Evolutionary conservation across 345 rosid species (phyloP), one percentile per base, ranked within the genome.

Genomic region (Syzygium grande): DNA sequence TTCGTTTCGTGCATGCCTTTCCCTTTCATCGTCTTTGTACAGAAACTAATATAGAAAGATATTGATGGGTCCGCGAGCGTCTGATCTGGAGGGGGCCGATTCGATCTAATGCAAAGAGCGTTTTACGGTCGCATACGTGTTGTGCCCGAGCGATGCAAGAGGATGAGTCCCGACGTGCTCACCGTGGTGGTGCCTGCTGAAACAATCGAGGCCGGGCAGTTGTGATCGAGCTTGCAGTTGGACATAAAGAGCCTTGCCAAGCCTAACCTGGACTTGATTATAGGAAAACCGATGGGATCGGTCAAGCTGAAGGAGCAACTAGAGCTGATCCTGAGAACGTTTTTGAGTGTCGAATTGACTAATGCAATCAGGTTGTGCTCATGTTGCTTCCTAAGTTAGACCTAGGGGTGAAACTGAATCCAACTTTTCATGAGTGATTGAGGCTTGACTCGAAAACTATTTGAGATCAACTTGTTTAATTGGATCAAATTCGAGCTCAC

Each of bases 111-210:
- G 49, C 80, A 11, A 14, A 52, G 17, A 14, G 54, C 54, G 17
- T 52, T 52, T 52, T 52, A 5, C 17, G 17, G 15, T 52, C 17
- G 19, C 17, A 52, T 52, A 4, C 54, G 17, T 4, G 19, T 52
- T 5, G 17, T 15, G 54, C 54, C 52, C 52, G 52, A 51, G 52
- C 12, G 52, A 51, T 51, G 11, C 52, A 51, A 51, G 52, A 51
- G 12, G 65, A 59, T 27, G 30, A 10, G 30, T 27, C 65, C 4
- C 13, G 65, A 59, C 34, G 34, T 61, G 17, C 68, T 13, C 68
- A n/a, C 34, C 46, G 46, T 43, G n/a, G 29, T 0, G 7, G 19
- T 4, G 0, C 2, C 9, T 0, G 15, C 4, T 4, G 29, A n/a
- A 15, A 14, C 6, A 0, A 61, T 61, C 9, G 4, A 61, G 73